Percentiles rank a stretch among this genome's conserved stretches.
phyloP scores from a whole-genome alignment of 2,329 filamentous ascomycete genomes.

The Paecilomyces fulvus region DNA sequence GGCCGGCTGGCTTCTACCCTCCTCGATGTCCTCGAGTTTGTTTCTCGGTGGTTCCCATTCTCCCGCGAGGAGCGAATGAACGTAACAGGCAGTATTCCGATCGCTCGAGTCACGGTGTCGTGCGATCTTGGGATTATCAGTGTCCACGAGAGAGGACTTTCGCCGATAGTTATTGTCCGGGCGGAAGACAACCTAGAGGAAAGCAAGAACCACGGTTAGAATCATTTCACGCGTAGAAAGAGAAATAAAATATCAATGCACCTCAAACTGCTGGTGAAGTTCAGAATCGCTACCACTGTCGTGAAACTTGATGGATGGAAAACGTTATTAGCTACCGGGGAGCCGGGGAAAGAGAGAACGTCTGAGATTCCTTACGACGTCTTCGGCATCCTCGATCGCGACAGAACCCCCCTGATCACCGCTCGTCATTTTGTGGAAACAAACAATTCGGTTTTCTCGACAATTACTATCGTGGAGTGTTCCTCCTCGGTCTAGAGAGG shows the following conservation, averaged over 20 bases:
- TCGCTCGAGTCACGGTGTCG: constrained; percentile 27
- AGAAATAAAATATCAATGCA: constrained; percentile 7
- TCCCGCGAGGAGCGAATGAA: constrained; percentile 48
- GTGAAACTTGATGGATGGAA: constrained; percentile 17
- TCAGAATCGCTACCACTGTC: constrained; percentile 26
- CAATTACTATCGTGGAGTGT: background rate
- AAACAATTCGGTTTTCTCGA: background rate
- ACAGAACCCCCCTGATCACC: constrained; percentile 1
- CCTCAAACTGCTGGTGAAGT: constrained; percentile 28
- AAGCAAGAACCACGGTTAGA: constrained; percentile 1
- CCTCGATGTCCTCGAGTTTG: constrained; percentile 6
- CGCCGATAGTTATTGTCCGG: constrained; percentile 45
- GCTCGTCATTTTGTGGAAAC: background rate
- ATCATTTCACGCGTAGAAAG: background rate
- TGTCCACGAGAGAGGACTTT: constrained; percentile 50
- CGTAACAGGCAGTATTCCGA: constrained; percentile 49
- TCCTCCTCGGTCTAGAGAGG: background rate
- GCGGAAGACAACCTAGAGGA: constrained; percentile 48
- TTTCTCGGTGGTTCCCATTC: constrained; percentile 19
- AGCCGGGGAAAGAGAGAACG: background rate
- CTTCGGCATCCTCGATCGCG: constrained; percentile 5
- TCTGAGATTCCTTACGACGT: background rate
- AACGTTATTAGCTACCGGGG: background rate
- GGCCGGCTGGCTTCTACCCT: constrained; percentile 10
- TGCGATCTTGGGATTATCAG: constrained; percentile 31